phyloP scores from a whole-genome alignment of 306 rosid species.

The Cucurbita argyrosperma region DNA sequence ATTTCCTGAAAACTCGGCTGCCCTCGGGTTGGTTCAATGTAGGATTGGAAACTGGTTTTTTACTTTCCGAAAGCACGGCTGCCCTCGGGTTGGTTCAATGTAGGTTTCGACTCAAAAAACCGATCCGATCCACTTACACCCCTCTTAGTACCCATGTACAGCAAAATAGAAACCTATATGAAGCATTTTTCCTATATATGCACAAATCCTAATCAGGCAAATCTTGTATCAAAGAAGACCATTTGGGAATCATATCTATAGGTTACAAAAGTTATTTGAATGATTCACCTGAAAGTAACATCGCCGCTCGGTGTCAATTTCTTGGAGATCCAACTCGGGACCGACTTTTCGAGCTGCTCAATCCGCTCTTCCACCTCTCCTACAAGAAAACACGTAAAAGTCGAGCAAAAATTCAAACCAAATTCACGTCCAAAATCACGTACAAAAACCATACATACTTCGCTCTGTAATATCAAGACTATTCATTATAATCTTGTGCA shows the following conservation, averaged over 20 bases:
- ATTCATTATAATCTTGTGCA: conserved; percentile 50
- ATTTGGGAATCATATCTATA: neutral
- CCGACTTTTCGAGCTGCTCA: conserved; percentile 30
- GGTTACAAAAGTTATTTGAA: neutral
- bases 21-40: too few species aligned
- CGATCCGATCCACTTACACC: neutral
- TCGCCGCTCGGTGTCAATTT: conserved; percentile 31
- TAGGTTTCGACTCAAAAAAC: neutral
- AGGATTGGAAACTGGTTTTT: neutral
- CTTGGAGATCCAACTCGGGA: conserved; percentile 50
- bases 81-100: neutral
- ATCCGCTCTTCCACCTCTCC: conserved; percentile 54
- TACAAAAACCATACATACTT: conserved; percentile 17
- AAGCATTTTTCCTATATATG: neutral
- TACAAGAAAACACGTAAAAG: conserved; percentile 11
- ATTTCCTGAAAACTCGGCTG: too few species aligned
- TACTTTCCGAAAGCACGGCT: too few species aligned
- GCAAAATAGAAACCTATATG: too few species aligned
- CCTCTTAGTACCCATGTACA: neutral
- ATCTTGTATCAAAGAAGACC: neutral
- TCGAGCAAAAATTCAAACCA: conserved; percentile 10
- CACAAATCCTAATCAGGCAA: neutral
- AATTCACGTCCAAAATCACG: neutral
- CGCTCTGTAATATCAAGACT: conserved; percentile 36
- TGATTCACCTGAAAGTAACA: conserved; percentile 32